Evolutionary conservation across 805 yeast species (phyloP), one percentile per base, ranked within the genome.

Genomic region (Yarrowia keelungensis): DNA sequence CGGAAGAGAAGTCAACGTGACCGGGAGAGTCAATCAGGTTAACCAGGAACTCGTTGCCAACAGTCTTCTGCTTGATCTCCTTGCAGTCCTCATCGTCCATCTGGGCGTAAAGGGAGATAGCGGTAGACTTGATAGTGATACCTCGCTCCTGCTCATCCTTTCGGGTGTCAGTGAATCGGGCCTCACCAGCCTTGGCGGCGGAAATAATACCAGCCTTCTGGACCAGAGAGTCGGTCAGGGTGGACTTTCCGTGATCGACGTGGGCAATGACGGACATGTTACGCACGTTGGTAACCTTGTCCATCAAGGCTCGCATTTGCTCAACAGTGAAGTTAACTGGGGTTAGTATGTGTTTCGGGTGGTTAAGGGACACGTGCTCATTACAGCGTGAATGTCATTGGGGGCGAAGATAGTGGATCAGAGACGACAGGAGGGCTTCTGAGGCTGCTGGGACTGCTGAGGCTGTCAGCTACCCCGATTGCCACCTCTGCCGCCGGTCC

Each of bases 261-360:
- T 94, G 99, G 81, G 99, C 99, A 89, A 95, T 95, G 84, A 94
- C 99, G 85, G 98, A 94, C 97, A 94, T 95, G 96, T 95, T 95
- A 88, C 99, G 97, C 81, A 95, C 98, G 83, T 94, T 94, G 85
- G 98, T 90, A 87, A 93, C 97, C 86, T 89, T 90, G 96, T 95
- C 98, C 99, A 94, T 94, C 85, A 94, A 89, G 81, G 85, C 92
- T 87, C 99, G 97, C 89, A 95, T 94, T 87, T 95, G 98, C 85
- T 73, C 75, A 69, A 73, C 74, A 61, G 75, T 73, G 75, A 73
- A 73, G 72, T 73, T 73, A 69, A 73, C 75, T 69, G 49, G 19
- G 22, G 50, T 68, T 36, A 35, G 39, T 12, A n/a, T 43, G 43
- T 41, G 43, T 41, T 47, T 10, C 22, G n/a, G 22, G 39, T 46